Evolutionary conservation across 148 eudicot genomes (phyloP), one percentile per base, ranked within the genome.

Genomic region (Euryodendron excelsum): DNA sequence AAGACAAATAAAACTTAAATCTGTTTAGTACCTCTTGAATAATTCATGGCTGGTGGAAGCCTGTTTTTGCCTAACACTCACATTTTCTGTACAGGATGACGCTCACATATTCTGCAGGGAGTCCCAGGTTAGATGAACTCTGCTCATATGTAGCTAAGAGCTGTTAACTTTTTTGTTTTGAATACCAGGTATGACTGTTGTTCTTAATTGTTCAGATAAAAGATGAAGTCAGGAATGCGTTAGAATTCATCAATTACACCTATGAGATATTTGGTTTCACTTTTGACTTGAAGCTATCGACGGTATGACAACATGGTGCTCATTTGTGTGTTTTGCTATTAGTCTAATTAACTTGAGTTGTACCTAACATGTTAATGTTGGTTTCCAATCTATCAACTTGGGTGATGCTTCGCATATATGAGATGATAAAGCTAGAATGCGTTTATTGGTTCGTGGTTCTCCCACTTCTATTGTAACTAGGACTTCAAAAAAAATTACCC

Each of bases 31-130:
- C 41, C 25, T 52, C 3, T 3, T 60, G 55, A 31, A 12, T 59
- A 18, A 53, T 69, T 21, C 55, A 44, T 82, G 39, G 45, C 47
- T 53, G 34, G 58, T 60, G 66, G 74, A 70, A 65, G 25, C 36
- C 60, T 58, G 6, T 31, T 70, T 44, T 31, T 50, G 68, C 75
- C 79, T 88, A 69, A 87, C 67, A 12, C 28, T 61, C n/a, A 7
- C 62, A 52, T 27, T 18, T 52, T 72, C 84, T 76, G 45, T 83
- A 72, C 93, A 96, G 99, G 99, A 96, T 87, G 99, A 96, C 86
- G 99, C 99, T 60, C 99, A 96, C 76, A 96, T 96, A 66, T 96
- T 96, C 87, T 96, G 99, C 85, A 88, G 98, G 88, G 95, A 96
- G 84, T 82, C 90, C 64, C 99, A 96, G 87, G 99, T 93, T 80